Base-by-base conservation (phyloP, 169 alveolate species). In the Plasmodium reichenowi region DNA sequence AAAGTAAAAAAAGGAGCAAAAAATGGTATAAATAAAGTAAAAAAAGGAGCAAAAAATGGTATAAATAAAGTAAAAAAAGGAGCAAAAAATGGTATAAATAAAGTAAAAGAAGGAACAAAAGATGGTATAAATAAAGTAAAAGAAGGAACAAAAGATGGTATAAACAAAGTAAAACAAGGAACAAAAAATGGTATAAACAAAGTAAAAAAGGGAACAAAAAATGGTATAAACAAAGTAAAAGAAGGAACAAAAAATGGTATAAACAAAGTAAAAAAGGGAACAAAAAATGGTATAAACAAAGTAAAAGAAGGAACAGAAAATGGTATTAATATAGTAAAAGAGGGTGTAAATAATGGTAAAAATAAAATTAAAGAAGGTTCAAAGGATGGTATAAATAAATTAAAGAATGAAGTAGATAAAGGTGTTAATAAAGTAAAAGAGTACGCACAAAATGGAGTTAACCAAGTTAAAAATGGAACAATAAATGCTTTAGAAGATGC, bases 1-100 rank as follows among this genome's bases (percentile, higher is more conserved):
- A 15, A 13, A 54, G 20, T 54, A n/a, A 71, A 71, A 48, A 20
- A 20, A 67, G 63, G 12, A 22, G 12, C 80, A 29, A 71, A 48
- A 56, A 29, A 71, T 13, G 24, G 15, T 48, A 26, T 71, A 47
- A n/a, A 71, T 71, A 71, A 71, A 71, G 47, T 47, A 45, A 71
- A 71, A 22, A 71, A 6, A 5, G 63, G 24, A 47, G 66, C 80
- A 56, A 43, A 71, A 43, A 71, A 45, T 15, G 29, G 80, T 17
- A n/a, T 47, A 15, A 3, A 47, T 22, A 71, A 43, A 52, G 24
- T 71, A 48, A 71, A 71, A 47, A 56, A 71, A 10, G 26, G 24
- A 22, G 45, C 66, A 52, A 15, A 52, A 52, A 12, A 9, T 52
- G 17, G n/a, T 52, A 15, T 15, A 13, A 15, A 52, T 15, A 52